Evolutionary conservation across 2,329 filamentous ascomycete species (phyloP), one percentile per base, ranked within the genome.

Genomic region (Coniochaeta sp.): DNA sequence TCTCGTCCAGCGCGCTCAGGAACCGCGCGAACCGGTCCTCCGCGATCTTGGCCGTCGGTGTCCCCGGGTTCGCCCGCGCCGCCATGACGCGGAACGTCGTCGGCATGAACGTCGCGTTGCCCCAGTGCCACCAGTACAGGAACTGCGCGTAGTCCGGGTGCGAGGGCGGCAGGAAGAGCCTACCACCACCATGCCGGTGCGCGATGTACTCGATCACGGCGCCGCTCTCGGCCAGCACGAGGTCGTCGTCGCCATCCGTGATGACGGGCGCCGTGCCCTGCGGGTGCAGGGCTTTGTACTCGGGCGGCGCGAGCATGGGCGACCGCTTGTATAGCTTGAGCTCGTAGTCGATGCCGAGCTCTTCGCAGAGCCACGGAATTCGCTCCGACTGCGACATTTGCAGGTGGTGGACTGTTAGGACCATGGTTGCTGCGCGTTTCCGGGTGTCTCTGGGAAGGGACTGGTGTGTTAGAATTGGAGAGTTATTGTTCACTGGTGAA

Each of bases 71-170:
- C n/a, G 58, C 68, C 24, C 73, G 69, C 5, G 60, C 38, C 38
- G 38, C 38, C 62, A 80, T 63, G 5, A 60, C 61, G 12, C 71
- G 65, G 4, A 61, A 55, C 31, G 79, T 53, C 0, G 62, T 61
- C 0, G 72, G 65, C 57, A 68, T 65, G 3, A 80, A 67, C 2
- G 63, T 72, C 30, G 71, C 71, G 59, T 79, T 75, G 8, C 71
- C 67, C 62, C 74, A 85, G 61, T 86, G 79, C 60, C 81, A 78
- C 81, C 81, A 87, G 68, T 81, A 85, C 1, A 87, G 60, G 56
- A 82, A 87, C 49, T 82, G 74, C 2, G 79, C 68, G 56, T 83
- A 87, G 42, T 72, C 70, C 14, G 71, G 63, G 49, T 79, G 65
- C 0, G 62, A 57, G 0, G 77, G 75, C 0, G 58, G 48, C 0